phyloP scores from a whole-genome alignment of 495 filamentous ascomycete species.

The Neurospora hispaniola region DNA sequence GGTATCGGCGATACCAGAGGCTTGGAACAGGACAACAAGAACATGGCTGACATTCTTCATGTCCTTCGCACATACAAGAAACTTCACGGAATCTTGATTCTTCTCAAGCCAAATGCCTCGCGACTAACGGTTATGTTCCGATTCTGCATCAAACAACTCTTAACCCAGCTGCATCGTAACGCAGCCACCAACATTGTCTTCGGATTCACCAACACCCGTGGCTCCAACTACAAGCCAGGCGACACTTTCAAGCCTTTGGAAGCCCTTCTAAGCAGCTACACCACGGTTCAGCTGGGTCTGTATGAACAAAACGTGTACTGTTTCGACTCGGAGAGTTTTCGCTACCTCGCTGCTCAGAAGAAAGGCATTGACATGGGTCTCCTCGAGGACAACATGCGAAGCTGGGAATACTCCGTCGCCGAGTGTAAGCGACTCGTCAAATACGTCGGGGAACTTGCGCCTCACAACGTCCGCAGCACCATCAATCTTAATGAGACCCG shows the following conservation, averaged over 20 bases:
- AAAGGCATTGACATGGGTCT: conserved; percentile 19
- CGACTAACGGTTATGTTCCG: conserved; percentile 28
- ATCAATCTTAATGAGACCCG: conserved; percentile 30
- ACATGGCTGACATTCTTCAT: conserved; percentile 32
- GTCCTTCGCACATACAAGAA: conserved; percentile 23
- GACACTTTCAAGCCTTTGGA: conserved; percentile 29
- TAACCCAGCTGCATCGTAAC: conserved; percentile 24
- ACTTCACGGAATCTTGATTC: conserved; percentile 35
- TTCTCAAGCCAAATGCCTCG: conserved; percentile 35
- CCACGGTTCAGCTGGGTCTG: conserved; percentile 16
- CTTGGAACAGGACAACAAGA: conserved; percentile 24
- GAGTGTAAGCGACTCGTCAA: conserved; percentile 23
- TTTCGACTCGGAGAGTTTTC: conserved; percentile 39
- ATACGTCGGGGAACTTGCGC: conserved; percentile 14
- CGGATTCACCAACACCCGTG: conserved; percentile 35
- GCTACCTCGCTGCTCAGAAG: conserved; percentile 31
- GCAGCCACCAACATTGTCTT: conserved; percentile 32
- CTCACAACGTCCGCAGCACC: conserved; percentile 28
- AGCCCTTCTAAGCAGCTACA: conserved; percentile 16
- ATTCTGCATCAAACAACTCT: conserved; percentile 33
- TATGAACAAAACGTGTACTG: conserved; percentile 24
- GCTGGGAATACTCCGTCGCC: conserved; percentile 27
- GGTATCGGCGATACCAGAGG: conserved; percentile 36
- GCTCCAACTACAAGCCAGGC: conserved; percentile 31
- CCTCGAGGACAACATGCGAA: conserved; percentile 23